Percentiles rank a stretch among this genome's conserved stretches.
Conservation (phyloP, 23 red algal species). For the Pyropia yezoensis region DNA sequence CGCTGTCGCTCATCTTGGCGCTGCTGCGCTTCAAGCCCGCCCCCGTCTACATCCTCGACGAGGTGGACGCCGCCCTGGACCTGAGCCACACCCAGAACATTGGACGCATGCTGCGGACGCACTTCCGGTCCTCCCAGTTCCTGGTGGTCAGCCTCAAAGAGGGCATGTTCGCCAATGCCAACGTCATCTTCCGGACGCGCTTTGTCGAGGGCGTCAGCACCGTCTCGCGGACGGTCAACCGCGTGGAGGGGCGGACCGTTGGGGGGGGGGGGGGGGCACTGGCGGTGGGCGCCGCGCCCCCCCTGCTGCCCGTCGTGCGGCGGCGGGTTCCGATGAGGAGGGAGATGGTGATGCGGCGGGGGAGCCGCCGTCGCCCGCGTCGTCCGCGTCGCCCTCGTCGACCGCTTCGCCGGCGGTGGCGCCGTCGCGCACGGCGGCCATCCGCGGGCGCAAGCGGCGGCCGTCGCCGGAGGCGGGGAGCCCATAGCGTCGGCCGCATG, state of each 20-base stretch:
- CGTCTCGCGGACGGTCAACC: slow-evolving; percentile 63
- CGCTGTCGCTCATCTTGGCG: slow-evolving; percentile 87
- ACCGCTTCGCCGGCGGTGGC: no score
- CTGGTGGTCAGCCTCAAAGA: slow-evolving; percentile 95
- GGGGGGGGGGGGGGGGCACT: no score
- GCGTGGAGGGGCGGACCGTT: background rate
- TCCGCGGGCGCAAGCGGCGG: no score
- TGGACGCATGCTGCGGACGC: slow-evolving; percentile 71
- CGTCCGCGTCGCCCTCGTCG: no score
- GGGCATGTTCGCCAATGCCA: slow-evolving; percentile 95
- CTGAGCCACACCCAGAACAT: slow-evolving; percentile 99
- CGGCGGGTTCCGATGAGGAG: no score
- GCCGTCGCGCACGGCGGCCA: no score
- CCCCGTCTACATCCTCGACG: slow-evolving; percentile 96
- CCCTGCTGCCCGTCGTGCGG: no score
- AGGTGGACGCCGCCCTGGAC: slow-evolving; percentile 95
- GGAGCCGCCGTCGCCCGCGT: no score
- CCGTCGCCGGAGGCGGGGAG: no score
- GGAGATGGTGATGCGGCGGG: no score
- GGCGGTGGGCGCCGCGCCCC: no score
- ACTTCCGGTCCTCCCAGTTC: slow-evolving; percentile 89
- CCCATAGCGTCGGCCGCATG: no score
- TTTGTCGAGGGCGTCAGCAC: slow-evolving; percentile 89
- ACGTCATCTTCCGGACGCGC: slow-evolving; percentile 91
- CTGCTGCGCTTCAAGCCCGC: slow-evolving; percentile 98